These are phyloP conservation scores for Aureobasidium musti DNA, from an alignment of 2,329 filamentous ascomycete genomes.

Conservation along the genomic window DNA sequence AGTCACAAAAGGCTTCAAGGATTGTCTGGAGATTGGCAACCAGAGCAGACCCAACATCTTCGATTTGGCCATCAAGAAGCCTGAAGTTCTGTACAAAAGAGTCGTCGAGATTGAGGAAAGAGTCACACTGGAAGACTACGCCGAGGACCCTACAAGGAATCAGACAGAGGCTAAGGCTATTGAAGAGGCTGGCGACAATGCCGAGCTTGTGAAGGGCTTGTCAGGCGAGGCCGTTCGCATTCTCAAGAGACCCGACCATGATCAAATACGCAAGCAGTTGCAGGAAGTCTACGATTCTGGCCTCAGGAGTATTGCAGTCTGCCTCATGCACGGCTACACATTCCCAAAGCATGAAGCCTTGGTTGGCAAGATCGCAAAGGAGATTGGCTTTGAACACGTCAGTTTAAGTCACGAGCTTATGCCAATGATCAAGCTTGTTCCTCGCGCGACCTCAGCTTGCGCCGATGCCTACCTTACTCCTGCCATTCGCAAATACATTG, in stretches of 20 bases:
- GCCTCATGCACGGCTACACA: slow-evolving; percentile 89
- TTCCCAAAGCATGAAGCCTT: slow-evolving; percentile 83
- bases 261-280: slow-evolving; percentile 60
- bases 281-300: slow-evolving; percentile 68
- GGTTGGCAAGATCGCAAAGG: slow-evolving; percentile 71
- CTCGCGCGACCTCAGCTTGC: slow-evolving; percentile 73
- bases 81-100: slow-evolving; percentile 79
- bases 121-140: slow-evolving; percentile 88
- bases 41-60: slow-evolving; percentile 89
- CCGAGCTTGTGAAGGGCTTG: slow-evolving; percentile 67
- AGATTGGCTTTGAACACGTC: slow-evolving; percentile 82
- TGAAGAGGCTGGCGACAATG: slow-evolving; percentile 48
- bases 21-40: slow-evolving; percentile 86
- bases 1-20: slow-evolving; percentile 83
- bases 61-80: slow-evolving; percentile 82
- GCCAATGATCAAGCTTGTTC: slow-evolving; percentile 85
- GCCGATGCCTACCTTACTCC: slow-evolving; percentile 80
- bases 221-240: slow-evolving; percentile 75
- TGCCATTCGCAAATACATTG: slow-evolving; percentile 74
- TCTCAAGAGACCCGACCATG: slow-evolving; percentile 61
- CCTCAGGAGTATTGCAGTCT: slow-evolving; percentile 81
- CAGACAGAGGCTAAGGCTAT: slow-evolving; percentile 59
- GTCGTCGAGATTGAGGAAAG: slow-evolving; percentile 91
- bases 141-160: slow-evolving; percentile 74
- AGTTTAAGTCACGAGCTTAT: slow-evolving; percentile 78